Base-by-base conservation (phyloP, 495 filamentous ascomycete genomes). In the Cairneyella variabilis region DNA sequence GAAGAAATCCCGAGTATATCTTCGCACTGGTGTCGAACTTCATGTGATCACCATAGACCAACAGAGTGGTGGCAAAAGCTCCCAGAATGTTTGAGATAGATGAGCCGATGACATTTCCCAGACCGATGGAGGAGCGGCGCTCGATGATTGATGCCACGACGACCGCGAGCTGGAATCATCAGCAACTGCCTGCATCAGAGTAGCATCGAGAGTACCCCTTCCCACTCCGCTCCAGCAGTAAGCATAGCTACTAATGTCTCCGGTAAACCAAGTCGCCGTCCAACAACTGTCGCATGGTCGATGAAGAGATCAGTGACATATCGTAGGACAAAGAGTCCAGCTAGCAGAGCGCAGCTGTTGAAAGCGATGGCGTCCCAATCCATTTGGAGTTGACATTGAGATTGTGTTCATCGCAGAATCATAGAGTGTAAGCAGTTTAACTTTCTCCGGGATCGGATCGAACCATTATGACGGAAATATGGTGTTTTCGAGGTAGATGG, bases 81-180 rank as follows among this genome's bases (percentile, higher is more conserved):
- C 73, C 77, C 9, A 83, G 71, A 38, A 81, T 75, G 49, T 83
- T 83, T 39, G 77, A 74, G 27, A 83, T 73, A 6, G 71, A 68
- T 1, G 78, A 81, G 0, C 79, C 78, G 54, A 82, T 63, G 9
- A 82, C 64, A 63, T 81, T 83, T 1, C 79, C 79, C 0, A 81
- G 52, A 11, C 76, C 79, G n/a, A 83, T 62, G 0, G 76, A 70
- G 8, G 72, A 66, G 20, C 68, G 72, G 45, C 69, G 59, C 36
- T 74, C 72, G 2, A 66, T 56, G 17, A 80, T 63, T n/a, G 76
- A 67, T 6, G 71, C 70, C 7, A 76, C 56, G 12, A 82, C 71
- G 2, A 83, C 77, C 0, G 71, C 77, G 20, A 83, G 77, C 76
- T 82, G 42, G 8, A 23, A 2, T 40, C 34, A 43, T 53, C 41